These are phyloP conservation scores for Hydrangea macrophylla DNA, from an alignment of 148 eudicot genomes.

Conservation along the genomic window DNA sequence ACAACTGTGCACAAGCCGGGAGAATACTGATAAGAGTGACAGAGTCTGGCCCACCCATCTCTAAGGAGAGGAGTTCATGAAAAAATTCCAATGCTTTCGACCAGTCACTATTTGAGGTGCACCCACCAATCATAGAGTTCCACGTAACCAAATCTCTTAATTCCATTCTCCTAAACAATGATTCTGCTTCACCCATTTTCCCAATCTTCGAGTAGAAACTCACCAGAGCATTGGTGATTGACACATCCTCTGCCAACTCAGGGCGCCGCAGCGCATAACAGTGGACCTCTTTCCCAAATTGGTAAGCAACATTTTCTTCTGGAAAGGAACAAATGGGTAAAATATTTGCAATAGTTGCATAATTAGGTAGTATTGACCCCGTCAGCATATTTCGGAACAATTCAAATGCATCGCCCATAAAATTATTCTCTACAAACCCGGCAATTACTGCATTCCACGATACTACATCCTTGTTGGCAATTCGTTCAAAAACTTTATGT, in stretches of 20 bases:
- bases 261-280: conserved; percentile 35
- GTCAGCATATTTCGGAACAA: conserved; percentile 49
- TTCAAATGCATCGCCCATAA: conserved; percentile 39
- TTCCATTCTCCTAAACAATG: conserved; percentile 45
- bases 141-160: conserved; percentile 61
- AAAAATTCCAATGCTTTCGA: conserved; percentile 49
- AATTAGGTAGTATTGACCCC: conserved; percentile 44
- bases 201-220: conserved; percentile 59
- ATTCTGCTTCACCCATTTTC: conserved; percentile 33
- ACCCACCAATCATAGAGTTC: conserved; percentile 74
- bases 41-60: conserved; percentile 30
- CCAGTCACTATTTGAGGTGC: conserved; percentile 42
- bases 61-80: conserved; percentile 29
- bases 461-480: conserved; percentile 56
- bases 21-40: conserved; percentile 63
- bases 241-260: conserved; percentile 37
- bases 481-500: conserved; percentile 38
- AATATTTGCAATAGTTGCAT: conserved; percentile 61
- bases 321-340: conserved; percentile 48
- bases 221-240: conserved; percentile 54
- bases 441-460: conserved; percentile 76
- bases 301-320: conserved; percentile 28
- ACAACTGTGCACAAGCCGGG: conserved; percentile 50
- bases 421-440: conserved; percentile 55
- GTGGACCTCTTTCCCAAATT: conserved; percentile 39